Evolutionary conservation across 2,329 filamentous ascomycete species (phyloP), one percentile per base, ranked within the genome.

Genomic region (Diaporthe longicolla): DNA sequence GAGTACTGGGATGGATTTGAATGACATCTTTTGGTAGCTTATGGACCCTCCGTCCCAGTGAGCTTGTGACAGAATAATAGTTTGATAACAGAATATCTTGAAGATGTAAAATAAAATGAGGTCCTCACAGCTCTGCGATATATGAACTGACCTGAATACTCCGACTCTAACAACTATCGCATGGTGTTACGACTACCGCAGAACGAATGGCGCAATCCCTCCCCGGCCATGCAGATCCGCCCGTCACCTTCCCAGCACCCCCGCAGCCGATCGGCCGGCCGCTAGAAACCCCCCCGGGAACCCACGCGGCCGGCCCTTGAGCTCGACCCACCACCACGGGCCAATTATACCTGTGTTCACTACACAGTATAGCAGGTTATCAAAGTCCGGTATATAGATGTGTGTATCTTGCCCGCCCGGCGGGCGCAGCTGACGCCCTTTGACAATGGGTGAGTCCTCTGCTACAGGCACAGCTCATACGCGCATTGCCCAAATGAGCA

Each of bases 1-100:
- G 48, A 97, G 88, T 70, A 97, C 89, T 1, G 95, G 95, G 73
- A 97, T 91, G 3, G 89, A 88, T 2, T 89, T 92, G 85, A 97
- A 97, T 0, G 92, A 91, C 90, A 92, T 92, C 58, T 55, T 78
- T 3, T 40, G 1, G 19, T 5, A 17, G 17, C 40, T 4, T 15
- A 9, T 40, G 55, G 29, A n/a, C 32, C n/a, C 8, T 1, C 48
- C 9, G 21, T 11, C 29, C 45, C 13, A 26, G 13, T 6, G 37
- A 37, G 1, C 7, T 10, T 5, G 6, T 6, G 10, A 11, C 4
- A 50, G 13, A 5, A 24, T 0, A 35, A n/a, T 8, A 11, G 7
- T 8, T 21, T 4, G 29, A 13, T 13, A 35, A 24, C 11, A 45
- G 17, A 15, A 29, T 3, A n/a, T 13, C 3, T 11, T 5, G 35